A percentile compares a stretch with the other conserved stretches of the same genome.
phyloP scores from a whole-genome alignment of 768 basidiomycete species.

The Suillus bovinus region DNA sequence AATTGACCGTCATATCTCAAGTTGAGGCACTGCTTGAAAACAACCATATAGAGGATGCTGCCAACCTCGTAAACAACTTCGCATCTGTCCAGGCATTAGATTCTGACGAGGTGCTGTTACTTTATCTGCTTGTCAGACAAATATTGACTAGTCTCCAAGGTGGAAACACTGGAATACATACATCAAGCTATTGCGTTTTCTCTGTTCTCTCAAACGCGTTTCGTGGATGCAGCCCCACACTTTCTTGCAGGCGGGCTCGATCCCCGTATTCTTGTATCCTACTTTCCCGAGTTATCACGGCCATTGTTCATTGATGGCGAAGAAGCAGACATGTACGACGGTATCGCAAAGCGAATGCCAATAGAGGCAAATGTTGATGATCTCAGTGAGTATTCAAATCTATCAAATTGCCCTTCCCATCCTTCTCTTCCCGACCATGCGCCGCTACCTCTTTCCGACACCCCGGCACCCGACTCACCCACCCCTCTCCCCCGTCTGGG shows the following conservation, averaged over 20 bases:
- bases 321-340: conserved; percentile 69
- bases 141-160: conserved; percentile 32
- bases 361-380: conserved; percentile 71
- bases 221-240: conserved; percentile 79
- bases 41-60: too few relatives aligned
- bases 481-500: conserved; percentile 40
- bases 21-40: too few relatives aligned
- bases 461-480: conserved; percentile 31
- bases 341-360: conserved; percentile 72
- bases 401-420: conserved; percentile 24
- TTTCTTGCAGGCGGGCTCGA: conserved; percentile 82
- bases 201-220: conserved; percentile 75
- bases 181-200: conserved; percentile 83
- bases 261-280: conserved; percentile 77
- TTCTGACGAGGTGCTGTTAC: too few relatives aligned
- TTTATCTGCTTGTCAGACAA: conserved; percentile 13
- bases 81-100: too few relatives aligned
- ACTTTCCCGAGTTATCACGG: conserved; percentile 77
- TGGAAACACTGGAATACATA: conserved; percentile 72
- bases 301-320: conserved; percentile 56
- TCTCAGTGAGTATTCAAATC: conserved; percentile 66
- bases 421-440: conserved; percentile 21
- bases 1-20: too few relatives aligned
- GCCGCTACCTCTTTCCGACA: conserved; percentile 24
- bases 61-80: too few relatives aligned